Conservation (phyloP, 192 early-diverging fungal genomes). For the Gigaspora rosea region DNA sequence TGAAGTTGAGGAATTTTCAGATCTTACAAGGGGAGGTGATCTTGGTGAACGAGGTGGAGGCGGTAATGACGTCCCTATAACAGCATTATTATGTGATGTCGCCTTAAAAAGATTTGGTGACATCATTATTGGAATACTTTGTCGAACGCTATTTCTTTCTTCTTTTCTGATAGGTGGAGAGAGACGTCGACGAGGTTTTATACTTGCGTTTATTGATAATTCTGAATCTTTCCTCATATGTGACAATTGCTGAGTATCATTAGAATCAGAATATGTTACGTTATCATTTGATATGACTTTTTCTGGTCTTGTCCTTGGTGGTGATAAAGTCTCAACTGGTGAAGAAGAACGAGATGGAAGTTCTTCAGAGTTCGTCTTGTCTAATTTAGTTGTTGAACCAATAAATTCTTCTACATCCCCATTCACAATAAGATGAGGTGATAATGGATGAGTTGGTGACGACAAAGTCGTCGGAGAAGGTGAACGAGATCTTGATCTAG, state of each 20-base stretch:
- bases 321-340: slow-evolving; percentile 26
- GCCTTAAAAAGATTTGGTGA: neutral
- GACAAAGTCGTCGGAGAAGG: neutral
- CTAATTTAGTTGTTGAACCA: neutral
- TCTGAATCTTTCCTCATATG: neutral
- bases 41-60: neutral
- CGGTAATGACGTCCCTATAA: neutral
- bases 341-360: slow-evolving; percentile 18
- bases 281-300: neutral
- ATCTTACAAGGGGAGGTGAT: neutral
- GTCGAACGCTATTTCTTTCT: neutral
- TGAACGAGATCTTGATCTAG: neutral
- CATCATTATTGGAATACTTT: slow-evolving; percentile 8
- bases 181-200: neutral
- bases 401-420: neutral
- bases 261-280: neutral
- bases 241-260: neutral
- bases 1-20: neutral
- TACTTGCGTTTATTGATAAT: neutral
- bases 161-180: neutral
- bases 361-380: neutral
- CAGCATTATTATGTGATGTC: no score
- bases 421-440: neutral
- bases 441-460: no score
- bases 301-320: slow-evolving; percentile 15